A percentile compares a stretch with the other conserved stretches of the same genome.
phyloP scores from a whole-genome alignment of 2,329 filamentous ascomycete species.

The Exophiala mesophila region DNA sequence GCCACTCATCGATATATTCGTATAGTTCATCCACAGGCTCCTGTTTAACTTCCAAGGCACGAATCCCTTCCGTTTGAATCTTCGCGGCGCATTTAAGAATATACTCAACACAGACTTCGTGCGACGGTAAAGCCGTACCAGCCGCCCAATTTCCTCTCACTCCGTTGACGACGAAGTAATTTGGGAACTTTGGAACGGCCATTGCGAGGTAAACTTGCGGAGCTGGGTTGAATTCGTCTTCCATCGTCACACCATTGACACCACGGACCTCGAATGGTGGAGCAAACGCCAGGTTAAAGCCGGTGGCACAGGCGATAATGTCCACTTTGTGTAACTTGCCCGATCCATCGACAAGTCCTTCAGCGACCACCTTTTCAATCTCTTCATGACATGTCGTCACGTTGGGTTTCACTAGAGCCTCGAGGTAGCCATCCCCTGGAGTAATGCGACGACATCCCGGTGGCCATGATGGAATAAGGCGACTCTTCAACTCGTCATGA shows the following conservation, averaged over 20 bases:
- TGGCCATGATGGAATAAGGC: conserved; percentile 20
- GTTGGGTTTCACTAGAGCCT: conserved; percentile 25
- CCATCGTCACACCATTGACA: conserved; percentile 19
- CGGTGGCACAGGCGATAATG: conserved; percentile 34
- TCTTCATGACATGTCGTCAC: conserved; percentile 16
- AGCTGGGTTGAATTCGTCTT: conserved; percentile 27
- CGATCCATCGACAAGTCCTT: conserved; percentile 18
- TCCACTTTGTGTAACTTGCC: conserved; percentile 31
- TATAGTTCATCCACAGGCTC: conserved; percentile 16
- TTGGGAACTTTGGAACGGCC: conserved; percentile 35
- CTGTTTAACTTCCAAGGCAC: conserved; percentile 28
- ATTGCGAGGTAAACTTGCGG: conserved; percentile 34
- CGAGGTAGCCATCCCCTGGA: conserved; percentile 19
- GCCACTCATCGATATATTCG: conserved; percentile 34
- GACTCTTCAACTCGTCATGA: conserved; percentile 16
- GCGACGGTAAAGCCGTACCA: conserved; percentile 23
- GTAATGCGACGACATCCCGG: conserved; percentile 23
- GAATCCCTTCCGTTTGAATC: conserved; percentile 35
- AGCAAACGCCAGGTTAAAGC: conserved; percentile 33
- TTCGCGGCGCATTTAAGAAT: conserved; percentile 32
- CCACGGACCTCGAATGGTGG: conserved; percentile 33
- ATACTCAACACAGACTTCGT: conserved; percentile 31
- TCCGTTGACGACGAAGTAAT: conserved; percentile 30
- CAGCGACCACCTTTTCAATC: conserved; percentile 14
- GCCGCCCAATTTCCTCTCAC: conserved; percentile 19